A percentile compares a stretch with the other conserved stretches of the same genome.
phyloP scores from a whole-genome alignment of 2,329 filamentous ascomycete genomes.

The Clathrospora elynae region DNA sequence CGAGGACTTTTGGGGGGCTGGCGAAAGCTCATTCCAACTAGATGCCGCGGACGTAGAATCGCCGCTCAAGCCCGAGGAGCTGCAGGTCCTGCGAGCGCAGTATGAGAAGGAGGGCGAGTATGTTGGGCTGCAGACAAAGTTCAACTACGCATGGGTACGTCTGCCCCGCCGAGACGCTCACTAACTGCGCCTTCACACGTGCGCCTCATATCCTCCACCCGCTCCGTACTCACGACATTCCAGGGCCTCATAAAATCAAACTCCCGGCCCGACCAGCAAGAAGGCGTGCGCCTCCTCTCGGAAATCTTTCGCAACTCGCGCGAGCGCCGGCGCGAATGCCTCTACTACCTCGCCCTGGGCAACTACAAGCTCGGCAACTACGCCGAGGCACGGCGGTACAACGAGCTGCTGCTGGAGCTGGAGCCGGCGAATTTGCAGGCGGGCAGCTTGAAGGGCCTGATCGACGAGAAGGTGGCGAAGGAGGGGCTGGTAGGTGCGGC shows the following conservation, averaged over 20 bases:
- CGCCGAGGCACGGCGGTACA: conserved; percentile 90
- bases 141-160: conserved; percentile 97
- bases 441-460: conserved; percentile 79
- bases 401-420: conserved; percentile 87
- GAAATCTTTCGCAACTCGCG: conserved; percentile 95
- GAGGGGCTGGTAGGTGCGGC: conserved; percentile 94
- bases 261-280: conserved; percentile 82
- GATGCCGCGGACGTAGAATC: conserved; percentile 98
- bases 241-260: conserved; percentile 95
- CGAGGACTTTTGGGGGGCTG: conserved; percentile 12
- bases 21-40: conserved; percentile 51
- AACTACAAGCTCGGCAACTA: conserved; percentile 99
- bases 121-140: conserved; percentile 96
- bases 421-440: conserved; percentile 93
- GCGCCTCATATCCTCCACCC: conserved; percentile 4
- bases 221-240: conserved; percentile 9
- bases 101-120: conserved; percentile 98
- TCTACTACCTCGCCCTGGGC: conserved; percentile 95
- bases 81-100: conserved; percentile 88
- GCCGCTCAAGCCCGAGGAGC: conserved; percentile 87
- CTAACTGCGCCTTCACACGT: neutral
- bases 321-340: conserved; percentile 93
- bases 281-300: conserved; percentile 88
- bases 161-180: conserved; percentile 8
- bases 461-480: conserved; percentile 94